phyloP scores from a whole-genome alignment of 176 grass and related monocot species.

The Raddia guianensis region DNA sequence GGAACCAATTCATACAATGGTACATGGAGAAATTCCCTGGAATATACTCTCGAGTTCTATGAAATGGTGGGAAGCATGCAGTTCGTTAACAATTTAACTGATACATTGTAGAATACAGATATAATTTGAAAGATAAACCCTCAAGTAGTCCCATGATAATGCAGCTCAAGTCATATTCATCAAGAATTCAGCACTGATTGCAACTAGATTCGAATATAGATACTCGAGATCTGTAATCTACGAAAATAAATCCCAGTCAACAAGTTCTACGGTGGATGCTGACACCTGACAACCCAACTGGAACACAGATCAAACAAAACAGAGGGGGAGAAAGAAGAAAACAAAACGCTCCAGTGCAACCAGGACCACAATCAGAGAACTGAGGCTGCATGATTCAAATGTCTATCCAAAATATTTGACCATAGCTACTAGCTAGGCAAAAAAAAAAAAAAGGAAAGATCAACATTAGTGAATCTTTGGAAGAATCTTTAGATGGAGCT shows the following conservation, averaged over 20 bases:
- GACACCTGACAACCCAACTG: conserved; percentile 47
- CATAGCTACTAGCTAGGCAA: neutral
- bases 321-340: neutral
- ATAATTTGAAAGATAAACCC: neutral
- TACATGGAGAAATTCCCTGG: neutral
- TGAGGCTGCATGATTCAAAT: conserved; percentile 12
- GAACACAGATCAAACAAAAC: conserved; percentile 35
- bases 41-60: conserved; percentile 34
- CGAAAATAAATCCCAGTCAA: conserved; percentile 16
- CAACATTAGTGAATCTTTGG: neutral
- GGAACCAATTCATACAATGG: neutral
- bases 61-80: neutral
- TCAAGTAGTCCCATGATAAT: conserved; percentile 6
- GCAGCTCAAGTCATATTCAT: neutral
- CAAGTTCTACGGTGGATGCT: conserved; percentile 20
- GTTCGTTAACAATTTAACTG: neutral
- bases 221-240: conserved; percentile 22
- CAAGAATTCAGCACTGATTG: neutral
- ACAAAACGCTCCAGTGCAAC: neutral
- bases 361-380: conserved; percentile 4
- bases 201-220: conserved; percentile 14
- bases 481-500: conserved; percentile 9
- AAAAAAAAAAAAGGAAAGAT: neutral
- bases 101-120: neutral
- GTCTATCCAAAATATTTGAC: neutral